Base-by-base conservation (phyloP, 176 grass and related monocot species). In the Neostapfia colusana region DNA sequence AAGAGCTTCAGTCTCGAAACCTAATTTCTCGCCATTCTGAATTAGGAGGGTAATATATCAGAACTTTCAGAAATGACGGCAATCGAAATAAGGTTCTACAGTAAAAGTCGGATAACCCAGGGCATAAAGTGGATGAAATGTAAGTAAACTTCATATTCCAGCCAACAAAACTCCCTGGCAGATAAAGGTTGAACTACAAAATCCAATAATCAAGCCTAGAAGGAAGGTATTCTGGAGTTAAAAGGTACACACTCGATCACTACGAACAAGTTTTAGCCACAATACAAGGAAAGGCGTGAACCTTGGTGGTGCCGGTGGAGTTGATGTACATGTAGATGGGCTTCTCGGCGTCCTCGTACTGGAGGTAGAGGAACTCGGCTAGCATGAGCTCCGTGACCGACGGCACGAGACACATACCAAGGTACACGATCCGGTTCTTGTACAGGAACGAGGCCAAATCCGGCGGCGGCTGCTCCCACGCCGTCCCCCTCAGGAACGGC, bases 311-410 rank as follows among this genome's bases (percentile, higher is more conserved):
- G 42, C 94, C 94, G 25, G 94, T 97, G 58, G 91, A 97, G 78
- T 97, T 91, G 67, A 97, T 93, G 75, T 97, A 93, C 66, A 97
- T 76, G 67, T 93, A 97, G 72, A 97, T 93, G 55, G 94, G 93
- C 65, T 89, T 97, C 50, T 91, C 79, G 15, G 81, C 68, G 77
- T 97, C 91, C 16, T 91, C 86, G 65, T 89, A 80, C 79, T 93
- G 86, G n/a, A 98, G 91, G 74, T 88, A 89, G 63, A 98, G 84
- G 67, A 98, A 91, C 72, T 94, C 91, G 17, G 89, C 85, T 34
- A 92, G 80, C 82, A 98, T 81, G 65, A 98, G 65, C 82, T 98
- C 89, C 42, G 82, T 92, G 51, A 94, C 85, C 17, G 84, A 86
- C 40, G 86, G 86, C 57, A 87, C 89, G 72, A 94, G 95, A 80